Evolutionary conservation across 2,329 filamentous ascomycete species (phyloP), one percentile per base, ranked within the genome.

Genomic region (Rutstroemia sp.): DNA sequence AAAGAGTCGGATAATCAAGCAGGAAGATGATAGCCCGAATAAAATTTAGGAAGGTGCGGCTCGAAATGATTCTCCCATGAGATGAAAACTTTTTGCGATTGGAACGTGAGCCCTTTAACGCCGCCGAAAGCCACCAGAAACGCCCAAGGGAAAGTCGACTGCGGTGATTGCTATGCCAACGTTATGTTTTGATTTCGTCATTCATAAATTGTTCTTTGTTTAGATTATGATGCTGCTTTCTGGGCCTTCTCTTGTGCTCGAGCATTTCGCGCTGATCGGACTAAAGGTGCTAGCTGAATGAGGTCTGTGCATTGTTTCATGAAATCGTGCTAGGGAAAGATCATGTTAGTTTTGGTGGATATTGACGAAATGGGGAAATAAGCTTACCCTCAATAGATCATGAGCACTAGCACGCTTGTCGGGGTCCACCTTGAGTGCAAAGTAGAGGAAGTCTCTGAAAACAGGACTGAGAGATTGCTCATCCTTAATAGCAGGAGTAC

Each of bases 371-470:
- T 17, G 16, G n/a, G 25, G 17, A 44, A 47, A 23, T 39, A 47
- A 60, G 77, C 88, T 75, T 80, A 97, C 94, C 76, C 89, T 85
- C 65, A 99, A 78, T 59, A 99, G 75, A 76, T 97, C 92, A 73
- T 96, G 89, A 38, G 94, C 94, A 68, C 90, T 96, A 40, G 92
- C 92, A 73, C 94, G 81, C 82, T 96, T 96, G 75, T 97, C 94
- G 1, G 94, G 92, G 69, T 97, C 94, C 5, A 99, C 94, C 77
- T 95, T 95, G 54, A 99, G 79, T 5, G 94, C 92, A 72, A 96
- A 91, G 67, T 88, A 85, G 61, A 99, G 76, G 72, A 97, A 99
- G 71, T 97, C 92, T 60, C 84, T 83, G 77, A 99, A 96, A 3
- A 92, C 81, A 0, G 82, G 76, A 9, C 88, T 89, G 51, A 97